These are phyloP conservation scores for Niebla homalea DNA, from an alignment of 495 filamentous ascomycete species.

Conservation along the genomic window DNA sequence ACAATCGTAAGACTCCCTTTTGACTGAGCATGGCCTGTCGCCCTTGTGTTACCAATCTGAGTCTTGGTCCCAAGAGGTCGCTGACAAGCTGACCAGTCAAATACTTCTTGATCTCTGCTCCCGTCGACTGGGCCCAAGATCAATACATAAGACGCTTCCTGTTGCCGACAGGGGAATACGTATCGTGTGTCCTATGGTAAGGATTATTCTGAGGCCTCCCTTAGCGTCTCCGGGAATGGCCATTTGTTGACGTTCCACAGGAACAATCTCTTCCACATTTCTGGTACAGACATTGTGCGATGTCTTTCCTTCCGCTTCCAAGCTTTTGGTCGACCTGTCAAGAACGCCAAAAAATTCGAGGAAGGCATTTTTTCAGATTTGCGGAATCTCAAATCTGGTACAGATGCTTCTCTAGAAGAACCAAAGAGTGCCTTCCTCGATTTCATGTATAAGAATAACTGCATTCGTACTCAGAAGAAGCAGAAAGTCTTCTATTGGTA, in stretches of 20 bases:
- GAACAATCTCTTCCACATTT: slow-evolving; percentile 99
- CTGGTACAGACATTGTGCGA: slow-evolving; percentile 95
- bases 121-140: slow-evolving; percentile 93
- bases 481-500: slow-evolving; percentile 99
- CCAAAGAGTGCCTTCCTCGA: slow-evolving; percentile 97
- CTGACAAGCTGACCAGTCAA: slow-evolving; percentile 53
- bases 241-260: slow-evolving; percentile 33
- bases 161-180: slow-evolving; percentile 93
- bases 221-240: neutral
- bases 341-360: slow-evolving; percentile 99
- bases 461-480: slow-evolving; percentile 99
- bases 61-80: neutral
- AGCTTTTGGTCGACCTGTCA: slow-evolving; percentile 93
- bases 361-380: slow-evolving; percentile 98
- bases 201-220: slow-evolving; percentile 12
- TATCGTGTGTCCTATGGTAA: slow-evolving; percentile 93
- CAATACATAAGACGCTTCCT: slow-evolving; percentile 94
- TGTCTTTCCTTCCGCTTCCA: slow-evolving; percentile 98
- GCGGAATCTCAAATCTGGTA: slow-evolving; percentile 94
- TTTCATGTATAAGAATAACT: slow-evolving; percentile 99
- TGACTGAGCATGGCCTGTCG: neutral
- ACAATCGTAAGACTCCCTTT: slow-evolving; percentile 64
- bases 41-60: too few species aligned
- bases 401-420: slow-evolving; percentile 97
- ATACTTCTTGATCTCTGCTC: slow-evolving; percentile 98